A percentile compares a stretch with the other conserved stretches of the same genome.
Evolutionary conservation across 2,329 filamentous ascomycete genomes (phyloP).

Genomic region (Incumbomyces delicatus): DNA sequence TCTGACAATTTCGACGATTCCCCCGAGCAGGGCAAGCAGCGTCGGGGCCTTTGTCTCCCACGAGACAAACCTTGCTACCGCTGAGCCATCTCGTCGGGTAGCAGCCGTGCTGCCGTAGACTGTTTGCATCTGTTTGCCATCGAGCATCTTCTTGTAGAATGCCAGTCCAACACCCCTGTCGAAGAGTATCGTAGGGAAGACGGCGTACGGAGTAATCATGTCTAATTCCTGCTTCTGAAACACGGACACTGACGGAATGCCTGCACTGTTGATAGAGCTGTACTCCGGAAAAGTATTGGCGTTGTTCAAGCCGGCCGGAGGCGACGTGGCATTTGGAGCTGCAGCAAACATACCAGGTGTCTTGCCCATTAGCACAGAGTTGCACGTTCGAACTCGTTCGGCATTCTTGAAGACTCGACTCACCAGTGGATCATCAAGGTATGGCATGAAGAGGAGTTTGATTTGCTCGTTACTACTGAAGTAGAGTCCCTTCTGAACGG

Average conservation of each 20-base stretch:
- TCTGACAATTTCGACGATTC: slow-evolving; percentile 30
- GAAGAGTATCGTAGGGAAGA: slow-evolving; percentile 31
- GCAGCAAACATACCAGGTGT: slow-evolving; percentile 34
- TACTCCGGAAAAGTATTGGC: slow-evolving; percentile 24
- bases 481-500: slow-evolving; percentile 35
- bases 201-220: slow-evolving; percentile 34
- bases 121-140: slow-evolving; percentile 37
- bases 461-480: slow-evolving; percentile 35
- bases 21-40: slow-evolving; percentile 31
- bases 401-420: slow-evolving; percentile 32
- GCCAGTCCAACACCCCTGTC: slow-evolving; percentile 31
- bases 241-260: slow-evolving; percentile 33
- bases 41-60: slow-evolving; percentile 39
- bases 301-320: neutral
- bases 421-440: slow-evolving; percentile 34
- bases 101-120: slow-evolving; percentile 36
- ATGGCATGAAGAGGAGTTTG: slow-evolving; percentile 36
- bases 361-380: slow-evolving; percentile 29
- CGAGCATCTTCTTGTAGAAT: slow-evolving; percentile 36
- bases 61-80: slow-evolving; percentile 32
- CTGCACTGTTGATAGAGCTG: slow-evolving; percentile 34
- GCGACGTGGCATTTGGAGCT: slow-evolving; percentile 34
- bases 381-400: slow-evolving; percentile 35
- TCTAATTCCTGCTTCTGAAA: slow-evolving; percentile 33
- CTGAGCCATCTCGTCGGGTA: slow-evolving; percentile 30